Evolutionary conservation across 78 protist species (phyloP), one percentile per base, ranked within the genome.

Genomic region (Guillardia theta): DNA sequence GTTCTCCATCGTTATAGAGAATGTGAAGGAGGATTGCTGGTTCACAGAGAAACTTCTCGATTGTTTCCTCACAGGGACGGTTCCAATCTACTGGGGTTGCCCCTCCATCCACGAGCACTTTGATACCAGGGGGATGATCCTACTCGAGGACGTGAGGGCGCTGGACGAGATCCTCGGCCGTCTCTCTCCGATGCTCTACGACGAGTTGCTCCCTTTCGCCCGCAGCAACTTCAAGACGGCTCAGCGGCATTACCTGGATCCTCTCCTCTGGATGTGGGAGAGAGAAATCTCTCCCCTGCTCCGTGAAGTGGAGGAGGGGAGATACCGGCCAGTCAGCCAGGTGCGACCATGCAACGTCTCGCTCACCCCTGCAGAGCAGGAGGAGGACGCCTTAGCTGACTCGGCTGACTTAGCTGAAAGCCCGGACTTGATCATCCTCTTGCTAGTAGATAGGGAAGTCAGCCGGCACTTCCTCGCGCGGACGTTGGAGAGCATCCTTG

Each of bases 71-170:
- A 70, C 83, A 15, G 83, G 83, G 46, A 70, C 83, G 46, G 36
- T 70, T 43, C 83, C 83, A 36, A 4, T 70, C 83, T 70, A 70
- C 83, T 70, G 83, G 83, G 83, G 83, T 22, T 70, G 83, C 22
- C 41, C 83, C 46, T 33, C 83, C 21, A 70, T 70, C 83, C 36
- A 24, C 41, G 83, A 70, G 83, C 41, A 33, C 41, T 70, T 70
- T 43, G 83, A 70, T 18, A 24, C 6, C n/a, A 1, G 1, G 83
- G 83, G 83, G n/a, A 1, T 70, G n/a, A 12, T 70, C 41, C 45
- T 70, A 22, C 36, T 70, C 41, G 15, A 12, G 46, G 4, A 1
- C 3, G 10, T 70, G 46, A 10, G 21, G 41, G 45, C n/a, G 83
- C 83, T 70, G n/a, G 36, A 36, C 6, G 83, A 12, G 45, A 12